Percentiles rank a stretch among this genome's conserved stretches.
phyloP scores from a whole-genome alignment of 176 grass and related monocot genomes.

The Oryza nivara region DNA sequence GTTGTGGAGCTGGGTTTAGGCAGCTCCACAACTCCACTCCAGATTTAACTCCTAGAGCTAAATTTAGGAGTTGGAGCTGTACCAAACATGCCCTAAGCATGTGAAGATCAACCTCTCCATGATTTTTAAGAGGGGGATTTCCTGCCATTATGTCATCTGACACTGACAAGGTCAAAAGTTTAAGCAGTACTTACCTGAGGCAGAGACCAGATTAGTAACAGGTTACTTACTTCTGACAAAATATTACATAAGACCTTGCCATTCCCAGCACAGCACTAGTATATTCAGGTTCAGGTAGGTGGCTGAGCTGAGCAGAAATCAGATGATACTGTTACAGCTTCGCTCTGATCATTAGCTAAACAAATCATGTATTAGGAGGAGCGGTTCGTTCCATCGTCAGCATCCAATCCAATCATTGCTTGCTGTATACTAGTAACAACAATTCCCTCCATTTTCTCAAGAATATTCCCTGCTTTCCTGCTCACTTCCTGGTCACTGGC shows the following conservation, averaged over 20 bases:
- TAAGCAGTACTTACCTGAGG: neutral
- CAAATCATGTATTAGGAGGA: conserved; percentile 11
- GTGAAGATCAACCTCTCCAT: neutral
- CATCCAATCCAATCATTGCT: conserved; percentile 45
- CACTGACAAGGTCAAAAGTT: neutral
- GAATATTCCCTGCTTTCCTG: conserved; percentile 37
- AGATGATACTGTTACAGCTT: neutral
- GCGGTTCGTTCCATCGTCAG: neutral
- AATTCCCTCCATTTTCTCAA: conserved; percentile 24
- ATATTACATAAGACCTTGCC: conserved; percentile 16
- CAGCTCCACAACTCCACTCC: no score
- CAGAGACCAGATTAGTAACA: neutral
- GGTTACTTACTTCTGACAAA: neutral
- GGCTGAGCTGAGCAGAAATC: neutral
- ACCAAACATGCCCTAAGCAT: no score
- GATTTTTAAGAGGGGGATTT: neutral
- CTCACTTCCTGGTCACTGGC: neutral
- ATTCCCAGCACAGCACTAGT: neutral
- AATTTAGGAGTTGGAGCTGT: no score
- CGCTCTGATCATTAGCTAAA: conserved; percentile 4
- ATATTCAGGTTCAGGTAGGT: neutral
- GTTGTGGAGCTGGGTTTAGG: no score
- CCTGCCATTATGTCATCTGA: neutral
- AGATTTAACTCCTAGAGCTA: no score
- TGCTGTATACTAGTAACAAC: neutral